Evolutionary conservation across 805 yeast species (phyloP).

Genomic region (Sungouiozyma intestinalis): DNA sequence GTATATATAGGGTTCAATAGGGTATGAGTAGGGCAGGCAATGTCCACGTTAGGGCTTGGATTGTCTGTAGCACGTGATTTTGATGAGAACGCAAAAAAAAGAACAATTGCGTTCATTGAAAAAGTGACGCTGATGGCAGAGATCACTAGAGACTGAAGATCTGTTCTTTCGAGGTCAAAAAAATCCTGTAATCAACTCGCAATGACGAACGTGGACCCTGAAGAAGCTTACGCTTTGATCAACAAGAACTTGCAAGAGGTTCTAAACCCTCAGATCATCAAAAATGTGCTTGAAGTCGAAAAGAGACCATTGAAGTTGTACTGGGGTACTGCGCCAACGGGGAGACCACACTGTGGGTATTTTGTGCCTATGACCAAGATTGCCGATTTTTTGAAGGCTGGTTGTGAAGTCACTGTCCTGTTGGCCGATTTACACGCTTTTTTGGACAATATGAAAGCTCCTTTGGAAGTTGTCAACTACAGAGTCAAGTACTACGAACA

Average conservation of each 20-base stretch:
- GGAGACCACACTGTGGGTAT: conserved; percentile 97
- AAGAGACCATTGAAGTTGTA: conserved; percentile 77
- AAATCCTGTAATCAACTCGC: not conserved
- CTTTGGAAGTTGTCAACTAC: conserved; percentile 78
- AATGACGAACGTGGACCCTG: conserved; percentile 34
- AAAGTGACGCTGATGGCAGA: no score
- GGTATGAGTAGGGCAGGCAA: not conserved
- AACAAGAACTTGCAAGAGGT: conserved; percentile 87
- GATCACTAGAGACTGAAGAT: no score
- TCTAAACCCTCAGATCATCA: conserved; percentile 77
- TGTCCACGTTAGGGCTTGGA: no score
- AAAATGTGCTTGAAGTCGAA: conserved; percentile 68
- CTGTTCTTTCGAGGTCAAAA: not conserved
- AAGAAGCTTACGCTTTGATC: conserved; percentile 61
- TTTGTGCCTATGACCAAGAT: conserved; percentile 95
- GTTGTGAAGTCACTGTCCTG: conserved; percentile 85
- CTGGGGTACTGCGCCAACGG: conserved; percentile 99
- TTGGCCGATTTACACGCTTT: conserved; percentile 95
- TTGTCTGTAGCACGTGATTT: no score
- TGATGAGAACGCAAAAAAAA: no score
- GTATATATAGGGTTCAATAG: not conserved
- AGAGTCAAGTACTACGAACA: conserved; percentile 86
- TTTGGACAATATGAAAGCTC: conserved; percentile 97
- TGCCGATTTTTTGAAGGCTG: conserved; percentile 91
- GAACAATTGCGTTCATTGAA: no score